Percentiles rank a stretch among this genome's conserved stretches.
These are phyloP conservation scores for Plasmodium sp. DNA, from an alignment of 169 alveolate genomes.

Conservation along the genomic window DNA sequence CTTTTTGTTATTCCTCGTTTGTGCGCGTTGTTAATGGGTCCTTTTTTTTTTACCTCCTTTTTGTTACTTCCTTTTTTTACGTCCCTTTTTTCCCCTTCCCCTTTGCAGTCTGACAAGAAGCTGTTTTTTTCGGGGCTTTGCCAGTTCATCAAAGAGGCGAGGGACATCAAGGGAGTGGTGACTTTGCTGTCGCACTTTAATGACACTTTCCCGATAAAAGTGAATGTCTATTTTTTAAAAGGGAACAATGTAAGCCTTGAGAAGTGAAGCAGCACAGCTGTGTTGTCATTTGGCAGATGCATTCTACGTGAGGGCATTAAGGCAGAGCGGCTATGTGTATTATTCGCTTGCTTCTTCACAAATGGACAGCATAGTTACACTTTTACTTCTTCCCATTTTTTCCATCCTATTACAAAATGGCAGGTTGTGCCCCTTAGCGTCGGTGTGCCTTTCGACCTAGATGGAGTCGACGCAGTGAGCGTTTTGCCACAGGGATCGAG, in stretches of 20 bases:
- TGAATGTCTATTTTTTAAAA: slow-evolving; percentile 68
- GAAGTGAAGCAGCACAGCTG: background rate
- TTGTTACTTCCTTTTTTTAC: background rate
- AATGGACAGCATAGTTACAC: background rate
- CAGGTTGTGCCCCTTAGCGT: slow-evolving; percentile 49
- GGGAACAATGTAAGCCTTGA: slow-evolving; percentile 65
- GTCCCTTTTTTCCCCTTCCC: background rate
- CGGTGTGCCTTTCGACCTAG: slow-evolving; percentile 12
- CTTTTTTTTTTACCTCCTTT: background rate
- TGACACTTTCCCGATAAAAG: slow-evolving; percentile 72
- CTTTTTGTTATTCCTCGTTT: background rate
- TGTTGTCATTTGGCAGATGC: background rate
- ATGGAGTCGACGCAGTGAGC: slow-evolving; percentile 69
- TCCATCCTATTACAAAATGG: background rate
- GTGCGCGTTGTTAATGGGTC: background rate
- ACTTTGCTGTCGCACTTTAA: slow-evolving; percentile 63
- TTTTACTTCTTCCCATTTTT: background rate
- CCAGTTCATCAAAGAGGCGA: slow-evolving; percentile 77
- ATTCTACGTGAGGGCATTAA: background rate
- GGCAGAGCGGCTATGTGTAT: background rate
- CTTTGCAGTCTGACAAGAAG: slow-evolving; percentile 74
- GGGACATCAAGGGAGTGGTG: slow-evolving; percentile 70
- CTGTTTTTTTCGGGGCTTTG: slow-evolving; percentile 77
- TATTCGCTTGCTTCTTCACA: background rate
- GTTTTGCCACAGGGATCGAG: slow-evolving; percentile 76